These are phyloP conservation scores for Salvia hispanica DNA, from an alignment of 257 asterid species.

Conservation along the genomic window DNA sequence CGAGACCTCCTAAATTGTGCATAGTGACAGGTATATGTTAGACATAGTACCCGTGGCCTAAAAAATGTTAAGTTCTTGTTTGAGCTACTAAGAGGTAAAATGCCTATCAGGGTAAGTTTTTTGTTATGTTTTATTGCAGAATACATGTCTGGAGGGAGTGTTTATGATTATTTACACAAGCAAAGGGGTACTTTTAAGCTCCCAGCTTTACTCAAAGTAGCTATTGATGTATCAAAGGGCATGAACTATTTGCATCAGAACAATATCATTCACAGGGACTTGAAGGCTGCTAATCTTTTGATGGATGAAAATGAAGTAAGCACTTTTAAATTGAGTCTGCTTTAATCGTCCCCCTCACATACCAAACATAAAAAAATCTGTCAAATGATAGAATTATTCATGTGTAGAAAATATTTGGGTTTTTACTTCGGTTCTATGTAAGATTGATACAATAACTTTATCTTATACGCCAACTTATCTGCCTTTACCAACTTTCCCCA, in stretches of 20 bases:
- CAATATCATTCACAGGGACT: slow-evolving; percentile 92
- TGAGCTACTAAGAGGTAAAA: slow-evolving; percentile 4
- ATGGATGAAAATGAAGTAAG: slow-evolving; percentile 96
- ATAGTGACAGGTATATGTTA: slow-evolving; percentile 78
- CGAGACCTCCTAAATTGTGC: slow-evolving; percentile 87
- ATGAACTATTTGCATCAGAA: slow-evolving; percentile 98
- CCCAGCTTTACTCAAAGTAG: slow-evolving; percentile 86
- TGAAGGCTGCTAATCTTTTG: slow-evolving; percentile 97
- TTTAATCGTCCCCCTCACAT: slow-evolving; percentile 2
- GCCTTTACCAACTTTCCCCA: not conserved
- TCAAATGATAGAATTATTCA: slow-evolving; percentile 16
- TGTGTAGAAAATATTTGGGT: not conserved
- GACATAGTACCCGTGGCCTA: slow-evolving; percentile 17
- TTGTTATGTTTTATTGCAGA: slow-evolving; percentile 52
- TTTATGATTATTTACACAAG: slow-evolving; percentile 92
- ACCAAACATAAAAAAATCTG: not conserved
- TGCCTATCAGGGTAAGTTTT: slow-evolving; percentile 18
- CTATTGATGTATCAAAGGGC: slow-evolving; percentile 92
- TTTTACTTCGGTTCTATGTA: slow-evolving; percentile 10
- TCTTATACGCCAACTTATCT: slow-evolving; percentile 11
- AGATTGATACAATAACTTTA: no score
- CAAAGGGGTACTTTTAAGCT: slow-evolving; percentile 89
- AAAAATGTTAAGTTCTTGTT: slow-evolving; percentile 6
- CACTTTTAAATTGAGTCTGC: not conserved
- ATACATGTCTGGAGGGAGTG: slow-evolving; percentile 97